Conservation (phyloP, 2,329 filamentous ascomycete species). For the Leptographium lundbergii region DNA sequence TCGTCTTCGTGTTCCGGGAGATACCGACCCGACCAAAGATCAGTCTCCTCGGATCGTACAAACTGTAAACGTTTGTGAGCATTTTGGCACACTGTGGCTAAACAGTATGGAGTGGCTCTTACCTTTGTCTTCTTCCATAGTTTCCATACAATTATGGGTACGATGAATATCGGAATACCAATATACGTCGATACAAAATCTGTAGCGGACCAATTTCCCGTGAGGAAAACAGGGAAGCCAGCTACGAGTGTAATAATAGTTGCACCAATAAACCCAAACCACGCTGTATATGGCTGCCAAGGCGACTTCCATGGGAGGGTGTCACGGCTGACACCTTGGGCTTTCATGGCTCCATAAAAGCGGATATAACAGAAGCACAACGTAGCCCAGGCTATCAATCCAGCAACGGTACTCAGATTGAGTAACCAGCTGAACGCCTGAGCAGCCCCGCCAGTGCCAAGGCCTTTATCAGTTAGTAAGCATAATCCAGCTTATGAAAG, state of each 20-base stretch:
- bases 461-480: background rate
- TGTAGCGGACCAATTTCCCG: constrained; percentile 13
- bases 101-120: background rate
- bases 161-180: constrained; percentile 26
- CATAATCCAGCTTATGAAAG: background rate
- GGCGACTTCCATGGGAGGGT: constrained; percentile 31
- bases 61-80: background rate
- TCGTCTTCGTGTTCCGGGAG: background rate
- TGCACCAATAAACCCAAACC: background rate
- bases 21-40: background rate
- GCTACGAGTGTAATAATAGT: constrained; percentile 14
- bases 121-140: constrained; percentile 23
- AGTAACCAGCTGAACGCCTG: constrained; percentile 6
- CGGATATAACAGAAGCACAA: constrained; percentile 56
- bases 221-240: constrained; percentile 18
- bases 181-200: constrained; percentile 26
- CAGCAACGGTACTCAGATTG: constrained; percentile 45
- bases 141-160: constrained; percentile 30
- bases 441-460: constrained; percentile 40
- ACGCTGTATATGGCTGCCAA: background rate
- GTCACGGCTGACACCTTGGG: constrained; percentile 50
- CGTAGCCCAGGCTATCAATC: constrained; percentile 54
- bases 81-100: background rate
- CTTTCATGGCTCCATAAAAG: constrained; percentile 52
- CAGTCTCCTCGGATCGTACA: background rate